Base-by-base conservation (phyloP, 495 filamentous ascomycete genomes). In the Darksidea phi region DNA sequence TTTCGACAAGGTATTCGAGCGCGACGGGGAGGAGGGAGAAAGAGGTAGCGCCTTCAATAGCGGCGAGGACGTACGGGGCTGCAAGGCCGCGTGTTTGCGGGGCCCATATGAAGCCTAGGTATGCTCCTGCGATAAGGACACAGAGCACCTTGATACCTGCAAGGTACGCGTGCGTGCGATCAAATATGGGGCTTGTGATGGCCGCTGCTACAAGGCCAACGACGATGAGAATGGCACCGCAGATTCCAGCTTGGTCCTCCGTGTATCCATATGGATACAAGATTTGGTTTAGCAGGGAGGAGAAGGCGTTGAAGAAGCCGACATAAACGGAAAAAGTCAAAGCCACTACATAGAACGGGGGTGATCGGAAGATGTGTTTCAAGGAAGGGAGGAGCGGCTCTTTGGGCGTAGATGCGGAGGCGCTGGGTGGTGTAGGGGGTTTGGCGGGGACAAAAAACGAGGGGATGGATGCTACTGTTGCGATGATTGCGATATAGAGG, bases 261-360 rank as follows among this genome's bases (percentile, higher is more conserved):
- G 75, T 80, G 80, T 86, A 96, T 62, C 79, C 83, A 76, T 95
- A 88, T 0, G 94, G 94, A 7, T 82, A 74, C 56, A 97, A 82
- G 72, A 97, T 88, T 70, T 96, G 91, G 78, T 91, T 95, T 1
- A 97, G 78, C 4, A 97, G 84, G 13, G 89, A 88, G 48, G 92
- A 95, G 67, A 91, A 75, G 72, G 86, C 86, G 79, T 96, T 97
- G 82, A 98, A 98, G 78, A 92, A 86, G 43, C 86, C 89, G 61
- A 97, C 89, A 75, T 93, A 96, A 70, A 92, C 71, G 48, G 82
- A 74, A 75, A 93, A 98, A 51, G 90, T 84, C 60, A 89, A 60
- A 37, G 89, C 72, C 69, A 95, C 75, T 55, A 92, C 79, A 80
- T 84, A 92, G 77, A 95, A 91, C 68, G 89, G 84, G 24, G 78